Conservation (phyloP, 1,284 basidiomycete species). For the Pholiota adiposa region DNA sequence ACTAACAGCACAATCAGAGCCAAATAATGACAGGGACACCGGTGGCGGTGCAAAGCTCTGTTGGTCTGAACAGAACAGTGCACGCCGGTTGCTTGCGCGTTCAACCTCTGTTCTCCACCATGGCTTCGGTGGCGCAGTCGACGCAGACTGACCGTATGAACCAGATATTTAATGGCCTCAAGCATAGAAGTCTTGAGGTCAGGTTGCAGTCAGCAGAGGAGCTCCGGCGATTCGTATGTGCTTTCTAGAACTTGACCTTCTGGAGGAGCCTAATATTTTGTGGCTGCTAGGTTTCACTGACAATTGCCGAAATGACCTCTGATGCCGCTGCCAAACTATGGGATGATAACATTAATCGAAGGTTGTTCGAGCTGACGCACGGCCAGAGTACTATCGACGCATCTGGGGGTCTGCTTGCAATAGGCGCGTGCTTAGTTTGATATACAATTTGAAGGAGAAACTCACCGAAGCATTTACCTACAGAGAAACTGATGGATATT, state of each 20-base stretch:
- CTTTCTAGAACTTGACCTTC: constrained; percentile 11
- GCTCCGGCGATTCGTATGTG: constrained; percentile 69
- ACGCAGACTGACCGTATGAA: constrained; percentile 64
- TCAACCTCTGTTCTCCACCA: constrained; percentile 31
- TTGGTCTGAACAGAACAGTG: not conserved
- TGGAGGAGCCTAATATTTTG: constrained; percentile 5
- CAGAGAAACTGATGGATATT: constrained; percentile 73
- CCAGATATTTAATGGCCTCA: constrained; percentile 68
- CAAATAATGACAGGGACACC: constrained; percentile 5
- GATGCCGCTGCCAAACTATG: constrained; percentile 79
- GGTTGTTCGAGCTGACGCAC: constrained; percentile 84
- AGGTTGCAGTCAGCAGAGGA: constrained; percentile 68
- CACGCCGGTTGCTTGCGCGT: constrained; percentile 13
- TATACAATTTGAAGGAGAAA: not conserved
- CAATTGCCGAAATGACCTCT: constrained; percentile 76
- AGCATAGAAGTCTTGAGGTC: constrained; percentile 63
- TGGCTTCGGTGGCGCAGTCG: constrained; percentile 61
- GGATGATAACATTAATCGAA: constrained; percentile 81
- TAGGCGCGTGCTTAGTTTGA: constrained; percentile 54
- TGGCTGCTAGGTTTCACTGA: constrained; percentile 60
- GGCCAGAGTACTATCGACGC: constrained; percentile 77
- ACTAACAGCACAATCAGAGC: constrained; percentile 1
- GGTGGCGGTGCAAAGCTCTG: not conserved
- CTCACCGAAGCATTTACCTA: constrained; percentile 3
- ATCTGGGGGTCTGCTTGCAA: constrained; percentile 82